Evolutionary conservation across 768 basidiomycete species (phyloP), one percentile per base, ranked within the genome.

Genomic region (Tubosaeta sp.): DNA sequence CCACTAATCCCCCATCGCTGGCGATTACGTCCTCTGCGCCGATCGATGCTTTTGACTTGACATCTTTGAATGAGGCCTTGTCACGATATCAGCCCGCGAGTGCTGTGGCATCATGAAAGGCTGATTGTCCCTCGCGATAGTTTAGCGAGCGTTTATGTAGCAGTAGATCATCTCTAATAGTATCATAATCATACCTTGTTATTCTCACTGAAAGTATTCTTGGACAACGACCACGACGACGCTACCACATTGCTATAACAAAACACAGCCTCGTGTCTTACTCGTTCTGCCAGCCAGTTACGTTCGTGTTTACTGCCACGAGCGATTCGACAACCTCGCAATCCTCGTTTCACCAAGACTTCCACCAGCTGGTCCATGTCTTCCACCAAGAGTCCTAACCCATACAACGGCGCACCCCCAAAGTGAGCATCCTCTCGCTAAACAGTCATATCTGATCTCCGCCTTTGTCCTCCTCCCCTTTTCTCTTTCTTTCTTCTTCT

Each of bases 391-490:
- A 63, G 68, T 30, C 64, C 62, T 16, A 66, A 47, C 44, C 49
- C 68, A 10, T 68, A 55, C 49, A 68, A 68, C 5, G 67, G 67
- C 22, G 67, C 67, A 29, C 67, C 67, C 13, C 67, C 67, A 42
- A 68, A 68, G 67, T 68, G 53, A 70, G 68, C 40, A 35, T 24
- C 21, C 44, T 21, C 43, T 55, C 22, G 12, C 11, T 41, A 18
- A 14, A 41, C 25, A 27, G 35, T 47, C 40, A 14, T 30, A 49
- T 46, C 42, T 12, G 30, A 41, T 46, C 13, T 32, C 16, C 43
- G 29, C 34, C 32, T 46, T 21, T 11, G 21, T 12, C 2, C 14
- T 35, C 29, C 21, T 36, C 18, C 24, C 30, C 24, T 38, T 30
- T 22, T 2, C 16, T 16, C 29, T 11, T 10, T 14, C 10, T 32